phyloP scores from a whole-genome alignment of 768 basidiomycete genomes.

The Leucosporidium yakuticum region DNA sequence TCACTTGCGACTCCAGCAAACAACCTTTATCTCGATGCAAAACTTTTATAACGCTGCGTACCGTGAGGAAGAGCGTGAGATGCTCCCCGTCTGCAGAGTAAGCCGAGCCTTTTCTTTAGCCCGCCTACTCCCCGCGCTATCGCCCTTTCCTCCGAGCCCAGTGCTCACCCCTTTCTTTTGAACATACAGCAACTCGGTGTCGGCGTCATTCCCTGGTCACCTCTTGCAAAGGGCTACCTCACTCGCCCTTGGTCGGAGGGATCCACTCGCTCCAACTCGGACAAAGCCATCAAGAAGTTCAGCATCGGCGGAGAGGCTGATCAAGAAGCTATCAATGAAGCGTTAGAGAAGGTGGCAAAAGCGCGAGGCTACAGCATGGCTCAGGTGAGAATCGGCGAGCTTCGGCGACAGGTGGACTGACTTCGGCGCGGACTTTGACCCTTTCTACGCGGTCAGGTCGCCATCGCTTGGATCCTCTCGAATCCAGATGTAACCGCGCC shows the following conservation, averaged over 20 bases:
- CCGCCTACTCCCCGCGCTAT: too few relatives aligned
- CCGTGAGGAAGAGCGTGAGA: slow-evolving; percentile 29
- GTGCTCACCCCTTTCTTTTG: not conserved
- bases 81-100: slow-evolving; percentile 15
- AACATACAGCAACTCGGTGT: slow-evolving; percentile 43
- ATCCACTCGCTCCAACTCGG: not conserved
- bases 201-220: slow-evolving; percentile 57
- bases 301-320: too few relatives aligned
- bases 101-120: not conserved
- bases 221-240: slow-evolving; percentile 48
- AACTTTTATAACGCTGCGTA: slow-evolving; percentile 26
- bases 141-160: not conserved
- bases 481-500: slow-evolving; percentile 35
- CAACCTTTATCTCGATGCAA: slow-evolving; percentile 31
- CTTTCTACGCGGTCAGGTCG: slow-evolving; percentile 24
- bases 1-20: not conserved
- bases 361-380: slow-evolving; percentile 55
- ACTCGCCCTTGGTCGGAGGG: slow-evolving; percentile 38
- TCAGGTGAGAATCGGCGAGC: slow-evolving; percentile 39
- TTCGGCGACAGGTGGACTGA: too few relatives aligned
- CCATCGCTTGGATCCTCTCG: slow-evolving; percentile 41
- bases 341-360: slow-evolving; percentile 55
- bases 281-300: too few relatives aligned
- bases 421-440: too few relatives aligned
- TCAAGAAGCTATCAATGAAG: too few relatives aligned